These are phyloP conservation scores for Cutaneotrichosporon sp. DNA, from an alignment of 1,284 basidiomycete genomes.

Conservation along the genomic window DNA sequence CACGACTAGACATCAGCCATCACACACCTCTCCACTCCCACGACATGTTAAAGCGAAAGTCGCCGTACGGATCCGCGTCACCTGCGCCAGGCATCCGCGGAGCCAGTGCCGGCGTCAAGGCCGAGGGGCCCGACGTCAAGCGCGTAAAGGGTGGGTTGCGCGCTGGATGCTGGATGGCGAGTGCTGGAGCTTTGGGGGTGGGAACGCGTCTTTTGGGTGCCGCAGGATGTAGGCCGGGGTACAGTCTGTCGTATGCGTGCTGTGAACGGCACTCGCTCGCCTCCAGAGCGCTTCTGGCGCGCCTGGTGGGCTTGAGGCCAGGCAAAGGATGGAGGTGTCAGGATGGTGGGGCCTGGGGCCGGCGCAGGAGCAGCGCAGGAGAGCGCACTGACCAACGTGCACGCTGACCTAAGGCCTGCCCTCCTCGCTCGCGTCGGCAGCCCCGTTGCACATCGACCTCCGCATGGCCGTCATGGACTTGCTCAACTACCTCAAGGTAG, in stretches of 20 bases:
- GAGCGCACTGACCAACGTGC: too few species aligned
- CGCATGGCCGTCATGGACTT: slow-evolving; percentile 40
- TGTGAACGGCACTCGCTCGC: too few species aligned
- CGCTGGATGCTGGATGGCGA: neutral
- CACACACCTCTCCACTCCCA: neutral
- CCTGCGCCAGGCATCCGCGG: slow-evolving; percentile 18
- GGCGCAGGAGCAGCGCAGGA: too few species aligned
- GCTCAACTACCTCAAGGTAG: slow-evolving; percentile 34
- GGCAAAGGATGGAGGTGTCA: neutral
- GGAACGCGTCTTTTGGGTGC: too few species aligned
- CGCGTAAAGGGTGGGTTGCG: slow-evolving; percentile 18
- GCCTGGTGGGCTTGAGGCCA: too few species aligned
- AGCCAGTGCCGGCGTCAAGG: slow-evolving; percentile 17
- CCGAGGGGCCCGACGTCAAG: slow-evolving; percentile 23
- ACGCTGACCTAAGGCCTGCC: slow-evolving; percentile 16
- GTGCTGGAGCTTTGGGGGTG: too few species aligned
- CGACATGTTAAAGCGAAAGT: slow-evolving; percentile 24
- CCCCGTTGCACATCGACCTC: slow-evolving; percentile 30
- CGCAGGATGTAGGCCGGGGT: too few species aligned
- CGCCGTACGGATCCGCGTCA: slow-evolving; percentile 23
- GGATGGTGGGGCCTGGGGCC: too few species aligned
- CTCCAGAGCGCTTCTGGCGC: too few species aligned
- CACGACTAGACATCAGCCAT: neutral
- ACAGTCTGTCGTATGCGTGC: too few species aligned
- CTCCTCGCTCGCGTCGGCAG: slow-evolving; percentile 9